Evolutionary conservation across 2,329 filamentous ascomycete species (phyloP), one percentile per base, ranked within the genome.

Genomic region (Xylariaceae sp.): DNA sequence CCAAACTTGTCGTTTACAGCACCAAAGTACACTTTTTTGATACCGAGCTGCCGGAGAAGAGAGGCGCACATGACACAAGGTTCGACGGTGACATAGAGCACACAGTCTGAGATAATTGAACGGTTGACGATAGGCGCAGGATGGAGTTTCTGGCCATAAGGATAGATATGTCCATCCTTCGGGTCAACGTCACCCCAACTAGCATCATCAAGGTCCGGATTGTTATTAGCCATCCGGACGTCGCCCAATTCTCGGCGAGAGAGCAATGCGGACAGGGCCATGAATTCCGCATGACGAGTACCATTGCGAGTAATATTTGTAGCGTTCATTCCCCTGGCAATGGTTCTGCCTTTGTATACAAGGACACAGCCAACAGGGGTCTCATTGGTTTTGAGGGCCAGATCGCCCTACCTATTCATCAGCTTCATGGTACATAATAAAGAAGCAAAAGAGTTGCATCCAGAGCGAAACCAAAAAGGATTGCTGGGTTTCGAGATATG

Each of bases 41-140:
- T 91, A 11, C 85, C 83, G 61, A 95, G 86, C 72, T 99, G 95
- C 50, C 91, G 84, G 49, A 99, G 80, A 51, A 95, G 84, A 5
- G 91, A 95, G 9, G 94, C 94, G 69, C 94, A 99, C 94, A 99
- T 99, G 74, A 99, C 90, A 71, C 94, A 99, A 3, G 94, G 94
- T 73, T 99, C 95, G 51, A 99, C 92, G 0, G 94, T 99, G 47
- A 99, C 94, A 71, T 99, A 99, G 50, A 99, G 82, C 7, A 85
- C 87, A 63, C 80, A 80, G 60, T 91, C 82, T 40, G 76, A 77
- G 62, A 97, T 77, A 59, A 92, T 81, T 9, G 79, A 80, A 35
- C 83, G 80, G 51, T 86, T 80, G 61, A 94, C 80, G 50, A 78
- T 79, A 27, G 79, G 72, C 2, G 72, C 71, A 0, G 77, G 75